A percentile compares a stretch with the other conserved stretches of the same genome.
phyloP scores from a whole-genome alignment of 306 rosid species.

The Cucumis hystrix region DNA sequence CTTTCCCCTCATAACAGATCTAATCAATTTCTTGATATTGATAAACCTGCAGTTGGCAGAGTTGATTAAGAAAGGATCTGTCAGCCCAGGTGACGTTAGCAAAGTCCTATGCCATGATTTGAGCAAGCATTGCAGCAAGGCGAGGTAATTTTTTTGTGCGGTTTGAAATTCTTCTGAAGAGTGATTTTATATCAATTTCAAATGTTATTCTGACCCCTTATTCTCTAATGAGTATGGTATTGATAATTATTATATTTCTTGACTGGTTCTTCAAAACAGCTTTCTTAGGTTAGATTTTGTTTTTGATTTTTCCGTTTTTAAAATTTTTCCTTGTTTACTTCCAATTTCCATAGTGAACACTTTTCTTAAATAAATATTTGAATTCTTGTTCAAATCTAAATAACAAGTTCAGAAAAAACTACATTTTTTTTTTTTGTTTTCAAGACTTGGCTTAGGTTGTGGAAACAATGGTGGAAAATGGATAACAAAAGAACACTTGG shows the following conservation, averaged over 20 bases:
- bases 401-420: too few species aligned
- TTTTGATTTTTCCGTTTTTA: too few species aligned
- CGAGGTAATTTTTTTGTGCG: constrained; percentile 28
- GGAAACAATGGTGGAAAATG: not conserved
- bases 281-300: too few species aligned
- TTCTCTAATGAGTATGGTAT: not conserved
- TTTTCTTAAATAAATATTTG: not conserved
- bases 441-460: not conserved
- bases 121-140: constrained; percentile 70
- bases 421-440: too few species aligned
- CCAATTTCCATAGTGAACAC: too few species aligned
- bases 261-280: not conserved
- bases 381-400: too few species aligned
- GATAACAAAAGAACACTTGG: not conserved
- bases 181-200: not conserved
- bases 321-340: not conserved
- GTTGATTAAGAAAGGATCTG: constrained; percentile 68
- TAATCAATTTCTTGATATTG: not conserved
- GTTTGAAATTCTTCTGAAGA: not conserved
- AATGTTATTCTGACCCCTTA: not conserved
- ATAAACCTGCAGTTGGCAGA: constrained; percentile 53
- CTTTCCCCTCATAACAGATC: not conserved
- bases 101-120: constrained; percentile 81
- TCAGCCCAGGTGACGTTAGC: constrained; percentile 63
- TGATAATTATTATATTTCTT: not conserved